These are phyloP conservation scores for Chondrus crispus DNA, from an alignment of 23 red algal genomes.

Conservation along the genomic window DNA sequence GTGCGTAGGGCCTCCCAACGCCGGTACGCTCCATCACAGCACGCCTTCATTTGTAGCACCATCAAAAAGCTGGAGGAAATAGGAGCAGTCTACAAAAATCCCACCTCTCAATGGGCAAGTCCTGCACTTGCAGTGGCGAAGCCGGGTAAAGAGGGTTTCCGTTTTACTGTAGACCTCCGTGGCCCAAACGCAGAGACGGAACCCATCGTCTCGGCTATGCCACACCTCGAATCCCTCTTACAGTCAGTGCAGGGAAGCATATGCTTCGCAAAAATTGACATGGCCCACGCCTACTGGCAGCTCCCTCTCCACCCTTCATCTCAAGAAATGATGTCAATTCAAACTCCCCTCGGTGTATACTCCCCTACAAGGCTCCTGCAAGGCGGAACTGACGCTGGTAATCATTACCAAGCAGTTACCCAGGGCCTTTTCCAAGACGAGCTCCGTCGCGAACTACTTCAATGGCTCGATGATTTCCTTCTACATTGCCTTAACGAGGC, in stretches of 20 bases:
- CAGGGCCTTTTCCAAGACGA: background rate
- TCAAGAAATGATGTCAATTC: background rate
- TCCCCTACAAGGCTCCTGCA: background rate
- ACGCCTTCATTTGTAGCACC: background rate
- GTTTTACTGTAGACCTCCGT: background rate
- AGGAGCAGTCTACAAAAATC: background rate
- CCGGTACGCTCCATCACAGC: background rate
- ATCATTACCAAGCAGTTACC: slow-evolving; percentile 33
- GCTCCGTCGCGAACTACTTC: background rate
- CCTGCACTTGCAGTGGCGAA: slow-evolving; percentile 4
- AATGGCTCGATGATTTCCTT: slow-evolving; percentile 46
- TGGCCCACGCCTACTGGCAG: background rate
- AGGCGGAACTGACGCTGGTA: slow-evolving; percentile 10
- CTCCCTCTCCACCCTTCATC: background rate
- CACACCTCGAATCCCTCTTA: slow-evolving; percentile 21
- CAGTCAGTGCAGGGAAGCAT: slow-evolving; percentile 1
- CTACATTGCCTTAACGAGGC: background rate
- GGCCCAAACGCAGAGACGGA: background rate
- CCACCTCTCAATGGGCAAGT: background rate
- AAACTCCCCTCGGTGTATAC: background rate
- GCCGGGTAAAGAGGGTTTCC: background rate
- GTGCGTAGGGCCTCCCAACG: background rate
- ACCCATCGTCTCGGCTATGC: slow-evolving; percentile 5
- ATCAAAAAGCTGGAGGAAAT: background rate
- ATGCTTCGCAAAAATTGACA: background rate